Base-by-base conservation (phyloP, 345 rosid species). In the Salix viminalis region DNA sequence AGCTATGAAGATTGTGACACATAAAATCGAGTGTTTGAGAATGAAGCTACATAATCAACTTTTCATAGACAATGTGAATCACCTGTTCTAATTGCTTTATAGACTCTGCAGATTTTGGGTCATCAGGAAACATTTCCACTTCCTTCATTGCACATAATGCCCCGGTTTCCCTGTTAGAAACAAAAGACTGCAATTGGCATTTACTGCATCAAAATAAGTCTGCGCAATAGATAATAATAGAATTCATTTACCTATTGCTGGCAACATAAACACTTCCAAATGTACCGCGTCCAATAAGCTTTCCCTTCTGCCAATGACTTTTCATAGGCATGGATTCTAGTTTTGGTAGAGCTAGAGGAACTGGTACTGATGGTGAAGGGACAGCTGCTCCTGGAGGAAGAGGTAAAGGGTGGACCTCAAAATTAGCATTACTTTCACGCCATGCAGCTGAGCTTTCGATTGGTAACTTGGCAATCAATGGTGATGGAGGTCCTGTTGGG, bases 91-190 rank as follows among this genome's bases (percentile, higher is more conserved):
- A 82, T 82, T 93, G 99, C 85, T 88, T 90, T 80, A 92, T 91
- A 83, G 89, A 85, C 78, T 92, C 97, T 0, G 89, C 88, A 79
- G 92, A 92, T 80, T 96, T 92, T 6, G 99, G 96, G 79, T 96
- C 99, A 83, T 93, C 99, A 21, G 93, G 94, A 84, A 83, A 88
- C 69, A 96, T 74, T 75, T 92, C 98, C 70, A 93, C 99, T 86
- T 96, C 99, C 86, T 96, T 93, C 97, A 92, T 91, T 32, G 98
- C 99, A 81, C 99, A 93, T 72, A 93, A 86, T 24, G 99, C 99
- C 82, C 99, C 98, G 44, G 91, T 93, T 85, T 93, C 94, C 61
- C 99, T 96, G 86, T 77, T 71, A 78, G 65, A 56, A 74, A 72
- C 58, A 60, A 67, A 78, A 79, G 10, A 60, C 13, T 66, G 46